Evolutionary conservation across 2,329 filamentous ascomycete species (phyloP).

Genomic region (Trichophyton mentagrophytes): DNA sequence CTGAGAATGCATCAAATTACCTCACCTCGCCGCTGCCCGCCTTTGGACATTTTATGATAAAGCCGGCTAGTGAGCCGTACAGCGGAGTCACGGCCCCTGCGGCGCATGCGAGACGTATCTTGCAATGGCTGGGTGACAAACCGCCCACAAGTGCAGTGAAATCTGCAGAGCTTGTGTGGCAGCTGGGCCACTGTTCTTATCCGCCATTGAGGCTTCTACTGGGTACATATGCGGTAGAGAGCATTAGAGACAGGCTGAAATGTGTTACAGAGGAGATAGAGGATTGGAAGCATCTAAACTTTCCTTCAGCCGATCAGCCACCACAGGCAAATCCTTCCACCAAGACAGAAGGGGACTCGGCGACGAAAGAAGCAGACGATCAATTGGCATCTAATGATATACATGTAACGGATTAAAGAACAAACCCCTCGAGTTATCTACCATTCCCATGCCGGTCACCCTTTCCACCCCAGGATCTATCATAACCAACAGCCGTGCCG

Average conservation of each 20-base stretch:
- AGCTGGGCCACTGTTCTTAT: slow-evolving; percentile 87
- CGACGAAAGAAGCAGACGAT: background rate
- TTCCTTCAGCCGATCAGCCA: slow-evolving; percentile 34
- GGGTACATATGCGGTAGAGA: slow-evolving; percentile 90
- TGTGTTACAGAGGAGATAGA: slow-evolving; percentile 91
- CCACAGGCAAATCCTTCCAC: background rate
- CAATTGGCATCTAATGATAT: background rate
- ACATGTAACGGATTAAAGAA: background rate
- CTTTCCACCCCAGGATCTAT: background rate
- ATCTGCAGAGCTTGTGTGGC: slow-evolving; percentile 86
- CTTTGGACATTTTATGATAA: slow-evolving; percentile 88
- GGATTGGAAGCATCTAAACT: slow-evolving; percentile 81
- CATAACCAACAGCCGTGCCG: background rate
- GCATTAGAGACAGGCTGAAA: slow-evolving; percentile 75
- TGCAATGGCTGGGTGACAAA: slow-evolving; percentile 86
- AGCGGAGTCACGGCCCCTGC: slow-evolving; percentile 65
- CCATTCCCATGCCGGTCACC: background rate
- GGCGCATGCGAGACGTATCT: slow-evolving; percentile 75
- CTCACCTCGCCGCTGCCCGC: slow-evolving; percentile 50
- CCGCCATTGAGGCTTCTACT: slow-evolving; percentile 77
- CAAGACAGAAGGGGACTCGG: background rate
- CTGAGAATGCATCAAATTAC: slow-evolving; percentile 15
- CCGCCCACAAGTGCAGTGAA: slow-evolving; percentile 89
- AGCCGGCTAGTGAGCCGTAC: slow-evolving; percentile 72
- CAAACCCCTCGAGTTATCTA: background rate